Base-by-base conservation (phyloP, 2,329 filamentous ascomycete genomes). In the Apiospora sp. region DNA sequence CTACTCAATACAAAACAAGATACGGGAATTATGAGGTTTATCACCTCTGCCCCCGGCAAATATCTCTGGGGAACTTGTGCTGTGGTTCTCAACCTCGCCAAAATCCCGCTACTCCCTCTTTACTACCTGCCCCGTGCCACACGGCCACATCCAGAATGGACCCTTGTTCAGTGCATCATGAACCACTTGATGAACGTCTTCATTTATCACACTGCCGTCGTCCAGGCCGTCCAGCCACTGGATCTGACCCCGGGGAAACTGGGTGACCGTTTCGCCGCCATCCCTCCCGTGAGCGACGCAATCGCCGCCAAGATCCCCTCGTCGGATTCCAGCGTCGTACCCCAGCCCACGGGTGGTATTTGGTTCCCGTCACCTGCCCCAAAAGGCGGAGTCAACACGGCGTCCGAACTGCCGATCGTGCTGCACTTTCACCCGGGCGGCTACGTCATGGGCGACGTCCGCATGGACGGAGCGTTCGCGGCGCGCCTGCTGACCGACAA, bases 391-490 rank as follows among this genome's bases (percentile, higher is more conserved):
- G 14, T 44, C 8, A 14, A 48, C 3, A 13, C 34, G 27, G 13
- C 49, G 13, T 54, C 24, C 30, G 34, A 14, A 1, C 73, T 70
- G 37, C 80, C 75, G 1, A 81, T 87, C 1, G 76, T 86, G 10
- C 78, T 87, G 7, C 86, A 87, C 73, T 80, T 87, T 71, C 86
- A 88, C 75, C 86, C 86, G 67, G 86, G 86, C 54, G 86, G 84
- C 0, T 88, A 82, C 74, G 83, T 87, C 0, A 77, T 83, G 24
- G 85, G 84, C 64, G 82, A 85, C 72, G 85, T 84, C 12, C 76
- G 84, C 27, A 80, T 78, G 6, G 72, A 74, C 81, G 82, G 0
- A 81, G 79, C 73, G 71, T 76, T 0, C 27, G 68, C 68, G 12
- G 79, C 81, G 4, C 77, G 79, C 68, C 82, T 78, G 0, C 73